Percentiles rank a stretch among this genome's conserved stretches.
Evolutionary conservation across 306 rosid species (phyloP).

Genomic region (Quillaja saponaria): DNA sequence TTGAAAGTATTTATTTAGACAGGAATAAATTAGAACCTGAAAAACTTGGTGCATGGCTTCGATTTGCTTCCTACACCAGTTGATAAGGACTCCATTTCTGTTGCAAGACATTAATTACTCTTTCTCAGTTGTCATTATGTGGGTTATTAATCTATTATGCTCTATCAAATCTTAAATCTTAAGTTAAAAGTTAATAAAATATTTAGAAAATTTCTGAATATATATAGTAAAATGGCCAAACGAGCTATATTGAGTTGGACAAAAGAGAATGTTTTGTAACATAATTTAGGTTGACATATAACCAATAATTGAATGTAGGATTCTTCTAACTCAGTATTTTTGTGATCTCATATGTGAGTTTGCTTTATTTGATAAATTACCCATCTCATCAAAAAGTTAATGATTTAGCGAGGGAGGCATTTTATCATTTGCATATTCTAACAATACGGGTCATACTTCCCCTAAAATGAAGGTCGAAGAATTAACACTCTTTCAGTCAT

Average conservation of each 20-base stretch:
- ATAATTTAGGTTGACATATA: not conserved
- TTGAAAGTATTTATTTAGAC: slow-evolving; percentile 49
- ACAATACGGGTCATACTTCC: too few relatives aligned
- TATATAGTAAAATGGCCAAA: slow-evolving; percentile 4
- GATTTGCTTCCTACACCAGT: slow-evolving; percentile 99
- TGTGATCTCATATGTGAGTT: too few relatives aligned
- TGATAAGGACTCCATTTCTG: slow-evolving; percentile 90
- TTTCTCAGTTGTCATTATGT: slow-evolving; percentile 61
- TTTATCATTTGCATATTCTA: too few relatives aligned
- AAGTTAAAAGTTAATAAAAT: too few relatives aligned
- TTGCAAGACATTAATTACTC: slow-evolving; percentile 82
- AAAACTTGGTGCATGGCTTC: slow-evolving; percentile 99
- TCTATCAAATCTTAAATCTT: slow-evolving; percentile 1
- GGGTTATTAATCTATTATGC: slow-evolving; percentile 50
- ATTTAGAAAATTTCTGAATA: slow-evolving; percentile 1
- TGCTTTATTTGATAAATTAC: too few relatives aligned
- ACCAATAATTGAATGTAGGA: not conserved
- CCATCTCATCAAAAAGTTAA: too few relatives aligned
- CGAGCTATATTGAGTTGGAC: not conserved
- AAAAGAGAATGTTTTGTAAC: not conserved
- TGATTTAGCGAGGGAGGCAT: too few relatives aligned
- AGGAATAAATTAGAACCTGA: slow-evolving; percentile 95
- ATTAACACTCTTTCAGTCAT: too few relatives aligned
- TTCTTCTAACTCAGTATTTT: too few relatives aligned
- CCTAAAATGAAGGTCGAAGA: too few relatives aligned